phyloP scores from a whole-genome alignment of 306 rosid species.

The Citrullus mucosospermus region DNA sequence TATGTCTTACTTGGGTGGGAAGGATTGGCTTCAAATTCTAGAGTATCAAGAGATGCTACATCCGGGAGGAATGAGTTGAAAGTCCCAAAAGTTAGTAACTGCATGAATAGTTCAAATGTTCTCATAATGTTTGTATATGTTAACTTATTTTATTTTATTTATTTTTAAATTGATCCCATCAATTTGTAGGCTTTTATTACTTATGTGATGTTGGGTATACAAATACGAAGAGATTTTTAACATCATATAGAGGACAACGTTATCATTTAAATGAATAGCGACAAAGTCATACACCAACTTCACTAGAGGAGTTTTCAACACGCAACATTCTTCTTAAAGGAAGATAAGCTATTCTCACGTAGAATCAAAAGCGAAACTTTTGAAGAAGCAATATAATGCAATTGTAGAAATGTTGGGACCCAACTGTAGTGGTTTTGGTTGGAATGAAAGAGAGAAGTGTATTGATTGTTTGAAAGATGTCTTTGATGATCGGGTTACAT shows the following conservation, averaged over 20 bases:
- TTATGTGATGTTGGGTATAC: not conserved
- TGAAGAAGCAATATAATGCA: not conserved
- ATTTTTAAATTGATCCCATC: too few species aligned
- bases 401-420: not conserved
- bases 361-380: not conserved
- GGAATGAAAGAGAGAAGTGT: not conserved
- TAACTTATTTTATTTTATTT: too few species aligned
- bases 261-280: not conserved
- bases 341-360: not conserved
- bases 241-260: not conserved
- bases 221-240: not conserved
- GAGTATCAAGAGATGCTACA: not conserved
- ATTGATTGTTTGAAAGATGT: not conserved
- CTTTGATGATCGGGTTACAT: not conserved
- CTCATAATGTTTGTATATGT: too few species aligned
- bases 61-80: not conserved
- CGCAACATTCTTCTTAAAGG: not conserved
- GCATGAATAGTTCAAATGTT: too few species aligned
- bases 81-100: not conserved
- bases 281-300: not conserved
- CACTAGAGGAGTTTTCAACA: not conserved
- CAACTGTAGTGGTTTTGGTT: not conserved
- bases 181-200: too few species aligned
- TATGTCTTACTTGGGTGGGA: not conserved
- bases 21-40: not conserved